Conservation (phyloP, 1,284 basidiomycete species). For the Tausonia pullulans region DNA sequence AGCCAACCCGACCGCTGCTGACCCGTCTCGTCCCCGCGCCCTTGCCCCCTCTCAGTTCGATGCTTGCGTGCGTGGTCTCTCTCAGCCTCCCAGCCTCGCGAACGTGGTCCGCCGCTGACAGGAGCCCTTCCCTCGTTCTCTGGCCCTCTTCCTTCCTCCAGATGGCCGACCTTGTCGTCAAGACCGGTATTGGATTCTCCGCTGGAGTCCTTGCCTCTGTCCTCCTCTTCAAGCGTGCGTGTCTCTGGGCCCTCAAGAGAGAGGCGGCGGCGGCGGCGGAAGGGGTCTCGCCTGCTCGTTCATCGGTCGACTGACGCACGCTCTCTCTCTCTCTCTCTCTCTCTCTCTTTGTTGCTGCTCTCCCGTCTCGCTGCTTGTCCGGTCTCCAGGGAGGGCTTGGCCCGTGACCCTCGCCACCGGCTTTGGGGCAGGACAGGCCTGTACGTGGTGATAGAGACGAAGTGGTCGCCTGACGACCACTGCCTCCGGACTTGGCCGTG, state of each 20-base stretch:
- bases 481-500: too few relatives aligned
- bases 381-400: constrained; percentile 76
- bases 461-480: too few relatives aligned
- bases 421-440: constrained; percentile 50
- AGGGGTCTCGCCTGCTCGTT: neutral
- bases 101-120: constrained; percentile 56
- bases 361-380: neutral
- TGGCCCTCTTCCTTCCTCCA: constrained; percentile 22
- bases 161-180: constrained; percentile 41
- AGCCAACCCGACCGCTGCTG: too few relatives aligned
- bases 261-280: neutral
- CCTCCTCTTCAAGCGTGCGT: constrained; percentile 87
- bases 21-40: neutral
- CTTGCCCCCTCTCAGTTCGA: constrained; percentile 49
- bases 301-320: constrained; percentile 13
- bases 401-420: constrained; percentile 88
- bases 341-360: constrained; percentile 15
- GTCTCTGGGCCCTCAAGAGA: neutral
- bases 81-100: constrained; percentile 43
- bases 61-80: constrained; percentile 61
- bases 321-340: constrained; percentile 17
- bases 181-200: constrained; percentile 86
- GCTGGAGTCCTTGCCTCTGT: constrained; percentile 90
- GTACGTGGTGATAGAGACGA: neutral
- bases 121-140: constrained; percentile 40